These are phyloP conservation scores for Globomyces pollinis-pini DNA, from an alignment of 192 early-diverging fungal genomes.

Conservation along the genomic window DNA sequence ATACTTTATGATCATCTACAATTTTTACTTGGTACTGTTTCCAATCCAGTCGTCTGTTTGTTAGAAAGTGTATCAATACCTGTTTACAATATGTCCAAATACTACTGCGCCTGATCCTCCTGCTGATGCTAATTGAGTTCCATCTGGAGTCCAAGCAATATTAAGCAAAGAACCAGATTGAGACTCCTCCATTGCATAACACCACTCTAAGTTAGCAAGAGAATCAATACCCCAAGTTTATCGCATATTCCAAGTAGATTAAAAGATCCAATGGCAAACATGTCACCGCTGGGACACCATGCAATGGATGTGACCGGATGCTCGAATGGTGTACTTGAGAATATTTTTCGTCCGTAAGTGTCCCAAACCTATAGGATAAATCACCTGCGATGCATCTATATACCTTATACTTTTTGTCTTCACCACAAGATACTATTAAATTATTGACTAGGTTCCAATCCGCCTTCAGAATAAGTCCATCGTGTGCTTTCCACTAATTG, in stretches of 20 bases:
- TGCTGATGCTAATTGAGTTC: slow-evolving; percentile 48
- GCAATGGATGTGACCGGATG: slow-evolving; percentile 49
- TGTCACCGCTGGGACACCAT: slow-evolving; percentile 48
- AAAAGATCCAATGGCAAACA: slow-evolving; percentile 55
- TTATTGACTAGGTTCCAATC: slow-evolving; percentile 51
- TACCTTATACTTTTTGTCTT: slow-evolving; percentile 54
- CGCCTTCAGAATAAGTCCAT: slow-evolving; percentile 45
- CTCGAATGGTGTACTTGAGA: slow-evolving; percentile 35
- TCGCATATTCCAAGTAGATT: slow-evolving; percentile 46
- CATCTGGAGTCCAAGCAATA: slow-evolving; percentile 57
- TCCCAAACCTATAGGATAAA: slow-evolving; percentile 48
- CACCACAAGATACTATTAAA: slow-evolving; percentile 52
- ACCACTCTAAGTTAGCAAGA: slow-evolving; percentile 29
- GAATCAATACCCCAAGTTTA: slow-evolving; percentile 30
- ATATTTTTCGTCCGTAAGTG: slow-evolving; percentile 44
- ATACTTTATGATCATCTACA: slow-evolving; percentile 44
- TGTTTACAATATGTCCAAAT: slow-evolving; percentile 47
- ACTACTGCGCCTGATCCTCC: slow-evolving; percentile 45
- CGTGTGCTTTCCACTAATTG: slow-evolving; percentile 56
- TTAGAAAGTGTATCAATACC: too few relatives aligned
- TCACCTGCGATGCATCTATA: neutral
- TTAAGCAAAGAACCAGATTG: slow-evolving; percentile 42
- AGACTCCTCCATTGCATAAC: slow-evolving; percentile 42
- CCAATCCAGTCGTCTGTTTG: slow-evolving; percentile 48
- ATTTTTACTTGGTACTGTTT: slow-evolving; percentile 51